Base-by-base conservation (phyloP, 768 basidiomycete species). In the Xerocomus spinulosus region DNA sequence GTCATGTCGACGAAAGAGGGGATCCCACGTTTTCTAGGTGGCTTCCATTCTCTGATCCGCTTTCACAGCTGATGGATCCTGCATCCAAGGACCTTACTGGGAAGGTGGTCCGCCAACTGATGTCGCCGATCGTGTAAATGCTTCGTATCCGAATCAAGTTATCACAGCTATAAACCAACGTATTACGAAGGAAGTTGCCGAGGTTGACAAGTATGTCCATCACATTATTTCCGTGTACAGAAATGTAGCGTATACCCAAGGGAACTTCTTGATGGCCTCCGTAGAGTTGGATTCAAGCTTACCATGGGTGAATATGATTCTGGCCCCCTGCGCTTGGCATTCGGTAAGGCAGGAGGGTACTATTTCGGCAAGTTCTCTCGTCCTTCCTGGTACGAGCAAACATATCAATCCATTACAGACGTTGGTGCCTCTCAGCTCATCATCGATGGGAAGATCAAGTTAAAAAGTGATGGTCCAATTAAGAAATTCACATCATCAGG, bases 301-400 rank as follows among this genome's bases (percentile, higher is more conserved):
- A 78, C 74, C 37, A 55, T 62, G 7, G 84, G 83, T 8, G 69
- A 69, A 28, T 74, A 79, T 6, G 76, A 69, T 17, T 68, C 75
- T 1, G 84, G 85, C 0, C 71, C 79, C 50, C 48, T 75, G 9
- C 64, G 76, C 35, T 62, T 79, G 17, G 75, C 74, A 13, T 78
- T 72, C 60, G 61, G 60, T 8, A 71, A 70, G 35, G 78, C 67
- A 0, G 83, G 83, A 21, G 83, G 86, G 6, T 87, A 82, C 62
- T 87, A 87, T 63, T 67, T 85, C 2, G 83, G 85, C 78, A 49
- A 21, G 68, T 49, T 5, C 13, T 36, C 29, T 18, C 24, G 5
- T 28, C 2, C 0, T 9, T 26, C 25, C 1, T 21, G 20, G 4
- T 13, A 40, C 25, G 20, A 3, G 14, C 5, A 9, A 21, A 40